Conservation (phyloP, 1,139 yeast species). For the Meyerozyma guilliermondii region DNA sequence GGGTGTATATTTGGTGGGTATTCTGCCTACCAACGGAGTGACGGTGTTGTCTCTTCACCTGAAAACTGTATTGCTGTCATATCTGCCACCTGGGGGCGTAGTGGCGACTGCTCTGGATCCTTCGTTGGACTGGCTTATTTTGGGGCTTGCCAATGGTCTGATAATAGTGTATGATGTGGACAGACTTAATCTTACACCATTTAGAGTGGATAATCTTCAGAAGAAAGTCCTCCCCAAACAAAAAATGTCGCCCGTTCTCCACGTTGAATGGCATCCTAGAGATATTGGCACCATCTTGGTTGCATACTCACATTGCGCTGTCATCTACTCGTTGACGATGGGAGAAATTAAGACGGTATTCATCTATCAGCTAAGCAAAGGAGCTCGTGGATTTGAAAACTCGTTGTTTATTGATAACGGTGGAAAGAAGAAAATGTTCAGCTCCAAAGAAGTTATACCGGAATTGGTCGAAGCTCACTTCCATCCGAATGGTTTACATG, state of each 20-base stretch:
- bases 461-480: constrained; percentile 60
- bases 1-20: constrained; percentile 73
- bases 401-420: constrained; percentile 31
- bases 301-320: constrained; percentile 66
- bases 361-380: constrained; percentile 46
- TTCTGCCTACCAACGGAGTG: constrained; percentile 47
- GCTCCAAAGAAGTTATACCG: constrained; percentile 43
- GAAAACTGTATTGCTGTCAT: constrained; percentile 51
- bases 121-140: constrained; percentile 75
- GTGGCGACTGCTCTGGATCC: constrained; percentile 75
- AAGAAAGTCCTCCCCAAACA: constrained; percentile 46
- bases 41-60: constrained; percentile 67
- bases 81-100: constrained; percentile 60
- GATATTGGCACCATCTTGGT: constrained; percentile 77
- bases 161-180: constrained; percentile 80
- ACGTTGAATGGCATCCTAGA: constrained; percentile 80
- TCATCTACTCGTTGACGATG: constrained; percentile 62
- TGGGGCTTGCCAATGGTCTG: constrained; percentile 78
- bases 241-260: constrained; percentile 54
- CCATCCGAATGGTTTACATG: constrained; percentile 91
- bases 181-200: constrained; percentile 61
- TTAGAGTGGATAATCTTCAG: constrained; percentile 70
- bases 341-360: constrained; percentile 54
- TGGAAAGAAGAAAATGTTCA: constrained; percentile 40
- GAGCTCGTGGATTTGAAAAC: constrained; percentile 28